These are phyloP conservation scores for Leishmania aethiopica DNA, from an alignment of 208 protist genomes.

Conservation along the genomic window DNA sequence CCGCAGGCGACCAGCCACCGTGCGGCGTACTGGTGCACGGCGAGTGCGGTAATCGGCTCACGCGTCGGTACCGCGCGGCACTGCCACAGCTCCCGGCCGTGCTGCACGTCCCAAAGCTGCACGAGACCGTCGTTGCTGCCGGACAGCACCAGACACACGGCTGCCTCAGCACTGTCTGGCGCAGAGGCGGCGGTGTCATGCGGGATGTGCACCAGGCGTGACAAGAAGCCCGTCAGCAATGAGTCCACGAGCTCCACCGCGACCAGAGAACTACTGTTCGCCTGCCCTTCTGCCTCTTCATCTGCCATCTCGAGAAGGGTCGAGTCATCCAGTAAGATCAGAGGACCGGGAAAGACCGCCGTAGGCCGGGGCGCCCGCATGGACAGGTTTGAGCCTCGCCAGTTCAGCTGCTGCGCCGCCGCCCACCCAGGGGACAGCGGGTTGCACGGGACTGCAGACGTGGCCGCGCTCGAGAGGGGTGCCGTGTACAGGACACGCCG, in stretches of 20 bases:
- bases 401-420: not conserved
- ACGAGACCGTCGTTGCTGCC: slow-evolving; percentile 78
- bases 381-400: not conserved
- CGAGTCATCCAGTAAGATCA: slow-evolving; percentile 25
- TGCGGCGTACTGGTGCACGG: slow-evolving; percentile 4
- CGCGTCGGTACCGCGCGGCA: slow-evolving; percentile 55
- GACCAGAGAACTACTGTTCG: not conserved
- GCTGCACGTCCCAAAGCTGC: slow-evolving; percentile 82
- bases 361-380: slow-evolving; percentile 24
- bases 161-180: not conserved
- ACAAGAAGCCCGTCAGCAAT: slow-evolving; percentile 30
- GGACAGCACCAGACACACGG: slow-evolving; percentile 44
- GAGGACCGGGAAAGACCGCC: slow-evolving; percentile 63
- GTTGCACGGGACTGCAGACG: slow-evolving; percentile 17
- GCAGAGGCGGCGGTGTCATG: not conserved
- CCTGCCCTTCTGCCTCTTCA: not conserved
- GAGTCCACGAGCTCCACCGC: slow-evolving; percentile 4
- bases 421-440: not conserved
- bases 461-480: slow-evolving; percentile 9
- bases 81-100: slow-evolving; percentile 61
- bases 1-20: slow-evolving; percentile 53
- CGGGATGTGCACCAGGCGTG: slow-evolving; percentile 18
- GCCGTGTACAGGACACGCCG: slow-evolving; percentile 19
- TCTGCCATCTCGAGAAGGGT: not conserved
- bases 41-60: slow-evolving; percentile 63